Base-by-base conservation (phyloP, 345 rosid species). In the Camelina sativa region DNA sequence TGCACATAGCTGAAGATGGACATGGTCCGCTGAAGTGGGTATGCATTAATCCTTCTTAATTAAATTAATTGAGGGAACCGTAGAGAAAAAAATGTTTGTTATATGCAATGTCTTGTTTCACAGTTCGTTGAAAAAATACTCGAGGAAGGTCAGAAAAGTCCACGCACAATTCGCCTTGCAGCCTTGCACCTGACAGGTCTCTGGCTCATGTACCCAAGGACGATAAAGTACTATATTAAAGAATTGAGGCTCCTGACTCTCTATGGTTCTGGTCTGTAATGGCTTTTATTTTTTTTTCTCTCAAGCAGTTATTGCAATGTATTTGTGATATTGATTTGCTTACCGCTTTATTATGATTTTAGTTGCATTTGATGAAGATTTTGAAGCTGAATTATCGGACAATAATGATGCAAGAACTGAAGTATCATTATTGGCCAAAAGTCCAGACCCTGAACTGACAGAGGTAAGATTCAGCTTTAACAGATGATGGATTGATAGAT, bases 331-430 rank as follows among this genome's bases (percentile, higher is more conserved):
- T 19, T 55, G 35, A 53, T 17, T 9, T 60, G 46, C 60, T 73
- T 54, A 54, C 32, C 3, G 1, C 19, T 78, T 55, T 19, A 9
- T 34, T 54, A 16, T 67, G 53, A 44, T 48, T 79, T 57, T 75
- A 94, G 98, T 94, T 84, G 95, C 94, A 74, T 94, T 91, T 86
- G 98, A 94, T 67, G 98, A 94, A 85, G 98, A 94, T 85, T 94
- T 94, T 86, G 98, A 94, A 83, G 92, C 88, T 61, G 98, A 94
- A 81, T 80, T 91, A 78, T 68, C 82, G 65, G 97, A 89, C 69
- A 94, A 88, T 84, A 77, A 53, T 51, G 96, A 91, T 75, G 96
- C 97, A 59, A 89, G 83, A 81, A 86, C 72, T 54, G 97, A 94
- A 86, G 90, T 94, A 67, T 86, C 93, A 53, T 59, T 87, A 23